Evolutionary conservation across 1,284 basidiomycete genomes (phyloP).

Genomic region (Irpex lacteus): DNA sequence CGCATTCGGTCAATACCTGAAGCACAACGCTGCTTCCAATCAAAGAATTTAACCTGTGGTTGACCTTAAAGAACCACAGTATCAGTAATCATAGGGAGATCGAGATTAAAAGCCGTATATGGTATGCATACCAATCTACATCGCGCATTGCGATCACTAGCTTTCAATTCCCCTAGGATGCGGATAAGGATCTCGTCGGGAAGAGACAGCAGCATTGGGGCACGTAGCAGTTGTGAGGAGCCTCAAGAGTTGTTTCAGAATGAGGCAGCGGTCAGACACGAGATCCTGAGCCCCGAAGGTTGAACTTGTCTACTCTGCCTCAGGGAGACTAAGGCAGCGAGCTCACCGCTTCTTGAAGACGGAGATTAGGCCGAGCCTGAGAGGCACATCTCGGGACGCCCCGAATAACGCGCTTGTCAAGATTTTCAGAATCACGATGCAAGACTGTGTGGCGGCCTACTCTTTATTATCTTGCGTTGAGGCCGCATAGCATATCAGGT

Average conservation of each 20-base stretch:
- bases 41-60: neutral
- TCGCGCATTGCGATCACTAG: neutral
- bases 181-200: neutral
- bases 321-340: too few relatives aligned
- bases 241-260: too few relatives aligned
- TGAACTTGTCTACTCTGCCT: too few relatives aligned
- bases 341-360: too few relatives aligned
- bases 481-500: too few relatives aligned
- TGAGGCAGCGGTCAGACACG: too few relatives aligned
- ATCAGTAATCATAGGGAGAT: neutral
- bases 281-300: too few relatives aligned
- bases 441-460: too few relatives aligned
- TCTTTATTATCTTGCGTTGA: too few relatives aligned
- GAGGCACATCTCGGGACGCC: neutral
- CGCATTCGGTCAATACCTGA: neutral
- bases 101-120: neutral
- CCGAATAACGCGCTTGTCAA: too few relatives aligned
- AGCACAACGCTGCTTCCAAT: neutral
- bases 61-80: neutral
- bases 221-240: too few relatives aligned
- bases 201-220: neutral
- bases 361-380: neutral
- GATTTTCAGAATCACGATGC: too few relatives aligned
- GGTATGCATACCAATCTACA: neutral
- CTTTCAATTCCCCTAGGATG: neutral